Conservation (phyloP, 768 basidiomycete species). For the Russula sp. region DNA sequence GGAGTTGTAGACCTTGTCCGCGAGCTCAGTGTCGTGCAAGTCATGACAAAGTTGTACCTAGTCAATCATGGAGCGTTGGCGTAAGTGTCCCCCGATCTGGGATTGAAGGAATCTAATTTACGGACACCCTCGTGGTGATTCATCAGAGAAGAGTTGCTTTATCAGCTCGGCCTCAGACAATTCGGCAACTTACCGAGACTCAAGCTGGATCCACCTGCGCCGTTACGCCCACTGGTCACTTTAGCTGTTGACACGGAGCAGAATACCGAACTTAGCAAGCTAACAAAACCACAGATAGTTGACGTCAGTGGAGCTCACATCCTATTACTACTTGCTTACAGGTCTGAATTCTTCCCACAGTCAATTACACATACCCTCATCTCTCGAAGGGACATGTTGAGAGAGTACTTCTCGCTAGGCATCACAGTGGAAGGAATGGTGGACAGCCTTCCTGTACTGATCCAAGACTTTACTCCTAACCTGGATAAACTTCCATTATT, state of each 20-base stretch:
- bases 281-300: slow-evolving; percentile 58
- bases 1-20: slow-evolving; percentile 77
- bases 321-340: not conserved
- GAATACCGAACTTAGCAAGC: slow-evolving; percentile 41
- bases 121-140: not conserved
- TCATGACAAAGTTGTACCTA: slow-evolving; percentile 83
- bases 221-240: slow-evolving; percentile 59
- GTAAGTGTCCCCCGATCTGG: slow-evolving; percentile 43
- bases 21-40: slow-evolving; percentile 78
- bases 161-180: slow-evolving; percentile 87
- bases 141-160: slow-evolving; percentile 88
- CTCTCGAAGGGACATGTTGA: slow-evolving; percentile 70
- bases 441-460: slow-evolving; percentile 73
- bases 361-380: slow-evolving; percentile 58
- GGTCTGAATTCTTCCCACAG: slow-evolving; percentile 34
- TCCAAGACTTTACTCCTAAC: slow-evolving; percentile 86
- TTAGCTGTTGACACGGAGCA: slow-evolving; percentile 75
- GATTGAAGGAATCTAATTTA: not conserved
- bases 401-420: slow-evolving; percentile 82
- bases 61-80: slow-evolving; percentile 80
- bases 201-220: slow-evolving; percentile 77
- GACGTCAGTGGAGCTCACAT: slow-evolving; percentile 44
- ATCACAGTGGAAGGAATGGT: slow-evolving; percentile 64
- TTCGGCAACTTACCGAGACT: slow-evolving; percentile 78
- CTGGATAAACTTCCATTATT: slow-evolving; percentile 86